Base-by-base conservation (phyloP, 306 rosid genomes). In the Erythrophleum fordii region DNA sequence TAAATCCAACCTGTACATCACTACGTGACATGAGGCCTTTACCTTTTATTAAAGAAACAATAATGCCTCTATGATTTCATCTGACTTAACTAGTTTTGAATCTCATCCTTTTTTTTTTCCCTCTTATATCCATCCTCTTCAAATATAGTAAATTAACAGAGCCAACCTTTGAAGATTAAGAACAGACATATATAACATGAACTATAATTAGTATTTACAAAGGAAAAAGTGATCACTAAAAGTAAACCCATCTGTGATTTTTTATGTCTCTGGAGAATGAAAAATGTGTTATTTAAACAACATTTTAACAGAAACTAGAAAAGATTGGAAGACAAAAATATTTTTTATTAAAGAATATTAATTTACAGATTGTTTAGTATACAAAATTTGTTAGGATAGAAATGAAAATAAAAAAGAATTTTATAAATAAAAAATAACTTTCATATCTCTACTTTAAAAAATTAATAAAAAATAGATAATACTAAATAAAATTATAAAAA, bases 1-100 rank as follows among this genome's bases (percentile, higher is more conserved):
- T n/a, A 18, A 37, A 66, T 39, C 31, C 72, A 66, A n/a, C 49
- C 72, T 66, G 72, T 42, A 37, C 72, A 11, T 29, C 71, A 65
- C 71, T 35, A 48, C 16, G 6, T 48, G 20, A 14, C 16, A 48
- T 0, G 13, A 14, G n/a, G 46, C 14, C 4, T 37, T 66, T 11
- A 66, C 0, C 48, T 37, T 66, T 20, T n/a, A 2, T 66, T 39
- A 65, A 65, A 35, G 17, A n/a, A 66, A 65, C 9, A n/a, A 66
- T 35, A 37, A 20, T 1, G 2, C 49, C 72, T 66, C n/a, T 20
- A n/a, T 18, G 49, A 35, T 37, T 37, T 65, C 28, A 35, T n/a
- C 1, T 10, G 28, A 65, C 71, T 39, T 28, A 0, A 1, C 28
- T 28, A 1, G 8, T 37, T 37, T 35, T 35, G 1, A 7, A 65